Base-by-base conservation (phyloP, 257 asterid species). In the Haberlea rhodopensis region DNA sequence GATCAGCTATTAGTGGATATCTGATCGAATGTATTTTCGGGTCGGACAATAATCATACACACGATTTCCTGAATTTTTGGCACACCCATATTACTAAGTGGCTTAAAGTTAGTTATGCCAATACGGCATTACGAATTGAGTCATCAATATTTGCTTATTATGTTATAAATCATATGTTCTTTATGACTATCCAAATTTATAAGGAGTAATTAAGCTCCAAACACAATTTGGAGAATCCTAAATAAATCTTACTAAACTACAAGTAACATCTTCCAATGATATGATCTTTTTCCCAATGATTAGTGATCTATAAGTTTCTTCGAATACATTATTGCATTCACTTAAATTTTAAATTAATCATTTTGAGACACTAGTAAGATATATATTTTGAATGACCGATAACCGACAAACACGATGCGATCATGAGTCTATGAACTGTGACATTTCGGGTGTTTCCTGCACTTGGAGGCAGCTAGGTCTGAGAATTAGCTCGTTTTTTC, bases 401-500 rank as follows among this genome's bases (percentile, higher is more conserved):
- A 37, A 3, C 49, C 18, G 15, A 40, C 18, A 40, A 4, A 6
- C 19, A 40, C 15, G 19, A 13, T 7, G 1, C 49, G 5, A 13
- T 13, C 49, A 24, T 7, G 53, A 46, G 55, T 46, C 32, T 3
- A 26, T 18, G n/a, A 24, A 37, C 69, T 27, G 40, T 18, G 74
- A 53, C 48, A 51, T 31, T 54, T 24, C 43, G 71, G 53, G 18
- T 68, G 73, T 53, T 49, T 24, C 61, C 63, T 64, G 62, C 61
- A 60, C 68, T 16, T 52, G 67, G 21, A 68, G 32, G 32, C 15
- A 10, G 58, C 43, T 40, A 60, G 43, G 40, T 19, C 7, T 8
- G 34, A 15, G 46, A 19, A 53, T 16, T 3, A 56, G 19, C 16
- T 64, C 31, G 56, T 22, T 62, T 63, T 63, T 45, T 20, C 52